Evolutionary conservation across 2,329 filamentous ascomycete species (phyloP).

Genomic region (Lachnellula subtilissima): DNA sequence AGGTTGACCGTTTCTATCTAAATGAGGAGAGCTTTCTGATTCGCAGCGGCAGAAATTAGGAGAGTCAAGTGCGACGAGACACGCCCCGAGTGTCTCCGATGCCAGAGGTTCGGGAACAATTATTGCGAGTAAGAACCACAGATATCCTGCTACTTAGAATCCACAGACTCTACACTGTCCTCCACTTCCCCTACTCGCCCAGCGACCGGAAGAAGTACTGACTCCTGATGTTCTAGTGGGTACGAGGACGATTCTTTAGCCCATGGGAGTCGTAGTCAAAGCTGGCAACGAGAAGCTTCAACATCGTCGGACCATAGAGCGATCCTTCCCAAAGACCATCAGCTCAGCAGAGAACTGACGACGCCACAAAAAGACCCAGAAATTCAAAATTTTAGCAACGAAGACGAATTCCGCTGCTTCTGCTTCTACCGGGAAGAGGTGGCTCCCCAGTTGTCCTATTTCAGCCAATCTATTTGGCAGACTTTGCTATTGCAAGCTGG

Average conservation of each 20-base stretch:
- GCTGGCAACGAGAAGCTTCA: not conserved
- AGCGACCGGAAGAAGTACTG: no score
- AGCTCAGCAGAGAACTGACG: not conserved
- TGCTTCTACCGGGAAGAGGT: constrained; percentile 3
- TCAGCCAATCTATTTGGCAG: constrained; percentile 49
- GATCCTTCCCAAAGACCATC: not conserved
- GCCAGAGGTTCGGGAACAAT: constrained; percentile 1
- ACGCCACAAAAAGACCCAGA: not conserved
- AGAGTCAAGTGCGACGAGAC: constrained; percentile 23
- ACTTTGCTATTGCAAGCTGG: constrained; percentile 56
- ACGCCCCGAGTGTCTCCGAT: constrained; percentile 16
- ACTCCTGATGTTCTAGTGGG: not conserved
- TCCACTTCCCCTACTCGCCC: no score
- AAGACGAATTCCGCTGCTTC: constrained; percentile 1
- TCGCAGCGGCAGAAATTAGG: not conserved
- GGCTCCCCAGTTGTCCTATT: constrained; percentile 1
- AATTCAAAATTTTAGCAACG: not conserved
- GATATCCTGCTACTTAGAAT: no score
- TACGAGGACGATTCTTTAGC: not conserved
- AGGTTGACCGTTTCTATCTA: not conserved
- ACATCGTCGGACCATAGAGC: not conserved
- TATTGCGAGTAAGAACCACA: not conserved
- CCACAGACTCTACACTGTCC: no score
- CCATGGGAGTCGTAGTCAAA: not conserved
- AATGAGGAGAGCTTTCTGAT: not conserved